Base-by-base conservation (phyloP, 768 basidiomycete genomes). In the Phallus indusiatus region DNA sequence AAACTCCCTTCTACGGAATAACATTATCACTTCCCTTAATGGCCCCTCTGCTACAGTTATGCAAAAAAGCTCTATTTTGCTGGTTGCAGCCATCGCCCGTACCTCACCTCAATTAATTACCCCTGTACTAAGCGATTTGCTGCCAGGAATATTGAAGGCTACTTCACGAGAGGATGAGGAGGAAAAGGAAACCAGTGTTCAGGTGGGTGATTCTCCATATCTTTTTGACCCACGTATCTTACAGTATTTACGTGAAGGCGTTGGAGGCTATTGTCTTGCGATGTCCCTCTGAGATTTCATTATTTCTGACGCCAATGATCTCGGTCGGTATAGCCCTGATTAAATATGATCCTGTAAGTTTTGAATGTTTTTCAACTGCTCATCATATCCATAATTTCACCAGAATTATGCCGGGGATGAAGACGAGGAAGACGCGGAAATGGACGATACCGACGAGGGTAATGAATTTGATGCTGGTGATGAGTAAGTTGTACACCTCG, bases 291-390 rank as follows among this genome's bases (percentile, higher is more conserved):
- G 94, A 96, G 65, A 81, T 88, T 33, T 84, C 87, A 0, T 78
- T 85, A 0, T 93, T 85, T 68, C 70, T 95, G 35, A 73, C 72
- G 54, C 71, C 78, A 8, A 86, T 94, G 63, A 76, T 89, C 16
- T 83, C 86, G 60, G 75, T 80, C 24, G 91, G 88, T 3, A 80
- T 76, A 52, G 82, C 85, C 61, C 85, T 84, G 64, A 87, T 99
- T 74, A 94, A 91, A 68, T 88, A 91, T 68, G 96, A 99, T 70
- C 95, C 95, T 0, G 93, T 94, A 67, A 65, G 85, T 74, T 5
- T 55, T 22, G 10, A 47, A 17, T 14, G 10, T 24, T 34, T 46
- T 56, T 46, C 56, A 59, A 21, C 6, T 5, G 12, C 20, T 14
- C 12, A 16, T 14, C 4, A 34, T 12, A 51, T 14, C 10, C 17